Conservation (phyloP, 306 rosid genomes). For the Vigna hirtella region DNA sequence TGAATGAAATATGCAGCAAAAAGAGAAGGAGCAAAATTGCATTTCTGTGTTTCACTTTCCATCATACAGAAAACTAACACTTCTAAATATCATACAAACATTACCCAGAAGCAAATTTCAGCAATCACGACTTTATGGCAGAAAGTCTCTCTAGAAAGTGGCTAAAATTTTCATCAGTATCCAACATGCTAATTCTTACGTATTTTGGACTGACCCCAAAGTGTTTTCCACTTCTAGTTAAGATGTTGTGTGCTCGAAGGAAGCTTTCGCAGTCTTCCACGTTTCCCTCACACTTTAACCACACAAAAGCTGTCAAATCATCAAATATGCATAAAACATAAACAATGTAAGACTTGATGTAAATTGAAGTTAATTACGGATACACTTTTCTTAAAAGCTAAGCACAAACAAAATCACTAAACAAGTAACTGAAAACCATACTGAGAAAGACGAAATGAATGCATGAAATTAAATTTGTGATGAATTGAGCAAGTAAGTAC, state of each 20-base stretch:
- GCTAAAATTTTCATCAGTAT: conserved; percentile 52
- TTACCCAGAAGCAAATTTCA: neutral
- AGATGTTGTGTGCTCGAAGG: conserved; percentile 49
- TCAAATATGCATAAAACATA: neutral
- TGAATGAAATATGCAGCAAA: too few relatives aligned
- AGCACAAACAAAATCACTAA: too few relatives aligned
- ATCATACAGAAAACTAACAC: conserved; percentile 4
- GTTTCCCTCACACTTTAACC: conserved; percentile 59
- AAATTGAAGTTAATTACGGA: neutral
- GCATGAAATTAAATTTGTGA: neutral
- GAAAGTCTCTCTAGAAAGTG: conserved; percentile 52
- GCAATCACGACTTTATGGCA: conserved; percentile 17
- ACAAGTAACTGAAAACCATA: too few relatives aligned
- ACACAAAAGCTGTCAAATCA: conserved; percentile 57
- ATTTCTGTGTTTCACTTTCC: conserved; percentile 7
- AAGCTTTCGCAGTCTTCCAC: conserved; percentile 60
- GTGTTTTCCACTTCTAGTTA: conserved; percentile 59
- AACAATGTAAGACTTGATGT: neutral
- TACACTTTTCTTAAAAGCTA: too few relatives aligned
- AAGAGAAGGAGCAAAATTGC: conserved; percentile 1
- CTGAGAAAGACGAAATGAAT: neutral
- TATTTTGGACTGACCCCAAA: conserved; percentile 59
- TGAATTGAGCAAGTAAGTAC: conserved; percentile 47
- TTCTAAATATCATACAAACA: neutral
- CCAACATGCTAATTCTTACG: conserved; percentile 64